phyloP scores from a whole-genome alignment of 176 grass and related monocot species.

The Ampelocalamus luodianensis region DNA sequence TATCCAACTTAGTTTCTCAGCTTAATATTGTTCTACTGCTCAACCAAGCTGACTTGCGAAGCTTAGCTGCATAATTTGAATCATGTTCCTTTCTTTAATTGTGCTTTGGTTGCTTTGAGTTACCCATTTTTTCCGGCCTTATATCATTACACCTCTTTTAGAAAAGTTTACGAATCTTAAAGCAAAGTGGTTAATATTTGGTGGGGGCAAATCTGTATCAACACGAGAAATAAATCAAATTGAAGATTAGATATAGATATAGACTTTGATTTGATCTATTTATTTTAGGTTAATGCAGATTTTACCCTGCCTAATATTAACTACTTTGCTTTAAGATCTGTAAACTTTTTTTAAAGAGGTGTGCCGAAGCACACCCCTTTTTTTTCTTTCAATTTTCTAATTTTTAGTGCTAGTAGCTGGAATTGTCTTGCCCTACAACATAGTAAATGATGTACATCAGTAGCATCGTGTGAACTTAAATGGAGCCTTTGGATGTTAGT shows the following conservation, averaged over 20 bases:
- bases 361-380: no score
- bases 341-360: no score
- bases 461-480: background rate
- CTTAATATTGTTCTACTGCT: background rate
- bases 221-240: no score
- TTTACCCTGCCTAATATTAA: no score
- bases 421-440: background rate
- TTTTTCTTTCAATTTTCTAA: background rate
- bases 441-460: conserved; percentile 1
- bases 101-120: conserved; percentile 24
- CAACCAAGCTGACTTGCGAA: background rate
- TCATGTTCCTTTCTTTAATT: background rate
- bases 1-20: background rate
- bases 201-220: no score
- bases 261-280: no score
- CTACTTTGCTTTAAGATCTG: no score
- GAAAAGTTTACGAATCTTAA: no score
- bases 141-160: no score
- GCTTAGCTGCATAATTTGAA: background rate
- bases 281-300: no score
- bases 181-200: no score
- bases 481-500: background rate
- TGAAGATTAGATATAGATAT: no score
- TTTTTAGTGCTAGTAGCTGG: background rate
- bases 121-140: background rate